Conservation (phyloP, 306 rosid species). For the Phaseolus lunatus region DNA sequence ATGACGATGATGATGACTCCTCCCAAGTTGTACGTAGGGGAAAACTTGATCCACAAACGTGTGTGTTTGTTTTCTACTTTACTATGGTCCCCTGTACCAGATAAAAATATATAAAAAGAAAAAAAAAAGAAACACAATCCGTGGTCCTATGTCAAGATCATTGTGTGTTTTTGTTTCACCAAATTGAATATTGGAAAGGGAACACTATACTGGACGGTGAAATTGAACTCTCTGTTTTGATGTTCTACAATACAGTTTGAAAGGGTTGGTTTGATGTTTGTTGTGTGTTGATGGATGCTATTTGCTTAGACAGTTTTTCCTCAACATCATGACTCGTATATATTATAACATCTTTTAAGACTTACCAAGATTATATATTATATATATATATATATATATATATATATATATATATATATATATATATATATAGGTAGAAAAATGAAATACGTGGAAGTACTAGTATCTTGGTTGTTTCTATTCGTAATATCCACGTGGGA, state of each 20-base stretch:
- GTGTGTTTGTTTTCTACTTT: constrained; percentile 50
- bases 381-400: not conserved
- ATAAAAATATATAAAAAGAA: not conserved
- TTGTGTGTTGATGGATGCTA: not conserved
- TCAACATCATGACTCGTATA: not conserved
- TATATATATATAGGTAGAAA: not conserved
- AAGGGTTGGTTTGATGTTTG: constrained; percentile 10
- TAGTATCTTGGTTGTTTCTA: not conserved
- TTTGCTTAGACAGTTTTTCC: no score
- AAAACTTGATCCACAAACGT: constrained; percentile 40
- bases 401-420: not conserved
- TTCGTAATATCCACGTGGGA: constrained; percentile 16
- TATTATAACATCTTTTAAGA: not conserved
- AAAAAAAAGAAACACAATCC: not conserved
- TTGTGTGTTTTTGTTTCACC: constrained; percentile 24
- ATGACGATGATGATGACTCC: constrained; percentile 44
- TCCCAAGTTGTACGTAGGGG: constrained; percentile 38
- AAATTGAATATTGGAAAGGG: constrained; percentile 17
- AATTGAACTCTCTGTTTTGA: constrained; percentile 10
- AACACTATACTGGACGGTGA: not conserved
- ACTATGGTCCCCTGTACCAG: constrained; percentile 48
- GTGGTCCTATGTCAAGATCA: constrained; percentile 52
- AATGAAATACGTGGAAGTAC: constrained; percentile 7
- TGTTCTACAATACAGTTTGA: constrained; percentile 26
- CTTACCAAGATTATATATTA: not conserved